Evolutionary conservation across 108 stramenopile genomes (phyloP).

Genomic region (Halocafeteria seosinensis): DNA sequence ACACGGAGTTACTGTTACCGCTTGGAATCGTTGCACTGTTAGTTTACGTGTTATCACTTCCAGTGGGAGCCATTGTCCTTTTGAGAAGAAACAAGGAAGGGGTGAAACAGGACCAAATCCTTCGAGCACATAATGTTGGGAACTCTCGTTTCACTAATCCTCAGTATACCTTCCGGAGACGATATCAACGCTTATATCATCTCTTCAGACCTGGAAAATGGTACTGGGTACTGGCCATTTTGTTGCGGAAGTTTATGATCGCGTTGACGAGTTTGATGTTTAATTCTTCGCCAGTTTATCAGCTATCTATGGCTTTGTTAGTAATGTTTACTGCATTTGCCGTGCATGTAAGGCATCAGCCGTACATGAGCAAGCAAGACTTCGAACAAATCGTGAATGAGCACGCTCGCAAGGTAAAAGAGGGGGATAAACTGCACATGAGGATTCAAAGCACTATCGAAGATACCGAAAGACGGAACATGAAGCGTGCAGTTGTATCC

Average conservation of each 20-base stretch:
- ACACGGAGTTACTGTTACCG: constrained; percentile 3
- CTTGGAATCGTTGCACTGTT: constrained; percentile 13
- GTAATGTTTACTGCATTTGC: constrained; percentile 15
- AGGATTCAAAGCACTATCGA: not conserved
- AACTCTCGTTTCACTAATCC: constrained; percentile 1
- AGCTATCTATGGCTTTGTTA: constrained; percentile 14
- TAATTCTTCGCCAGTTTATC: constrained; percentile 1
- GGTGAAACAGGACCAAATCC: constrained; percentile 16
- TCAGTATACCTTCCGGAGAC: constrained; percentile 10
- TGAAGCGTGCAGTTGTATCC: no score
- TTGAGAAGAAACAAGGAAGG: not conserved
- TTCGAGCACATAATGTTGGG: constrained; percentile 9
- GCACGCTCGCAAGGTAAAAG: not conserved
- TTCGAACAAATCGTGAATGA: not conserved
- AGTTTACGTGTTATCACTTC: constrained; percentile 13
- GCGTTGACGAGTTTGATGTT: constrained; percentile 9
- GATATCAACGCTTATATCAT: constrained; percentile 11
- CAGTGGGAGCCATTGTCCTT: not conserved
- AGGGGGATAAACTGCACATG: not conserved
- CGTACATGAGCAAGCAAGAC: constrained; percentile 13
- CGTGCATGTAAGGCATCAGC: constrained; percentile 4
- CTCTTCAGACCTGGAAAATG: constrained; percentile 15
- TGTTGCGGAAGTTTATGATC: constrained; percentile 18
- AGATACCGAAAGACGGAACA: no score
- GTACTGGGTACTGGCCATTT: constrained; percentile 10